These are phyloP conservation scores for Eucalyptus albens DNA, from an alignment of 345 rosid genomes.

Conservation along the genomic window DNA sequence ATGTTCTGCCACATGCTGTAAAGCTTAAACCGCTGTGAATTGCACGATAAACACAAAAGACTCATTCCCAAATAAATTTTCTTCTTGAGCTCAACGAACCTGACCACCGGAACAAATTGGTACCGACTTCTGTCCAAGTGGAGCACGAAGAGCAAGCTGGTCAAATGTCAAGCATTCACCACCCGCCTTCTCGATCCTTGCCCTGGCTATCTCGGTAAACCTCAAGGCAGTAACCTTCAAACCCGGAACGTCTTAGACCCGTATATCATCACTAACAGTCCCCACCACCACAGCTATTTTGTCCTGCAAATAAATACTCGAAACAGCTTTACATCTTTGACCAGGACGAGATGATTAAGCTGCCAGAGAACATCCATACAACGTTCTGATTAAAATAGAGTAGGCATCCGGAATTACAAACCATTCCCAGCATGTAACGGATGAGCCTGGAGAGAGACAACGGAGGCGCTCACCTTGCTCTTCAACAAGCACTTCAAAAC, in stretches of 20 bases:
- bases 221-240: conserved; percentile 73
- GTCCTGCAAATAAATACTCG: conserved; percentile 8
- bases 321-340: not conserved
- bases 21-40: no score
- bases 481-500: conserved; percentile 63
- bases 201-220: conserved; percentile 78
- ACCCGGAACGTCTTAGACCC: conserved; percentile 64
- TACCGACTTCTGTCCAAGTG: conserved; percentile 89
- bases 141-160: conserved; percentile 77
- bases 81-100: no score
- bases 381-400: no score
- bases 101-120: not conserved
- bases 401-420: not conserved
- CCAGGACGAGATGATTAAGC: not conserved
- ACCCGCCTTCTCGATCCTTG: conserved; percentile 92
- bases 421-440: conserved; percentile 42
- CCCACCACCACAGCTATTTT: conserved; percentile 82
- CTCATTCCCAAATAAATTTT: no score
- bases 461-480: conserved; percentile 56
- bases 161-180: conserved; percentile 91
- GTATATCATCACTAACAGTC: conserved; percentile 64
- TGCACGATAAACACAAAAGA: no score
- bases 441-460: conserved; percentile 51
- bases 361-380: no score
- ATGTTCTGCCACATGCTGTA: no score